Conservation (phyloP, 805 yeast genomes). For the Lachancea cidri region DNA sequence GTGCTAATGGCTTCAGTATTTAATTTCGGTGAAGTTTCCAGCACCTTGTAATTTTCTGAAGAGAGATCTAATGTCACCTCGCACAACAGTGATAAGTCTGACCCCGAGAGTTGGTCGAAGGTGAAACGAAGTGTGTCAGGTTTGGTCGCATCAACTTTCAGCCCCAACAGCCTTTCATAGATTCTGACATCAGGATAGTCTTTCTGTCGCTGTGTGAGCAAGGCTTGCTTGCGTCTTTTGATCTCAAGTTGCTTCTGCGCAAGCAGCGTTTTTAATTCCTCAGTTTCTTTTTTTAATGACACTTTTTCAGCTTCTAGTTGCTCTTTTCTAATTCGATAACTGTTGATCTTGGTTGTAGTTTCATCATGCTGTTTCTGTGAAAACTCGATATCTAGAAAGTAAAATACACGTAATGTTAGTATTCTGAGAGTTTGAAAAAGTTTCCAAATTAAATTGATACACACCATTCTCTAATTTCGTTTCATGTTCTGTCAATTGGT, state of each 20-base stretch:
- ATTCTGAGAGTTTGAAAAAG: neutral
- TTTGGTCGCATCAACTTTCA: slow-evolving; percentile 46
- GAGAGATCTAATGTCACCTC: slow-evolving; percentile 43
- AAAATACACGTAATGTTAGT: neutral
- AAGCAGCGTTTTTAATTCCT: slow-evolving; percentile 32
- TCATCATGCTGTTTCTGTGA: slow-evolving; percentile 25
- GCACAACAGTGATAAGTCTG: slow-evolving; percentile 39
- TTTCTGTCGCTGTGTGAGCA: slow-evolving; percentile 40
- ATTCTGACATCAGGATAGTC: slow-evolving; percentile 48
- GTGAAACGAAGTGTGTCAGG: slow-evolving; percentile 44
- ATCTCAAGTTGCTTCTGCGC: slow-evolving; percentile 32
- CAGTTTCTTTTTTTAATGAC: slow-evolving; percentile 29
- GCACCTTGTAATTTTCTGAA: slow-evolving; percentile 36
- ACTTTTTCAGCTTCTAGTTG: slow-evolving; percentile 31
- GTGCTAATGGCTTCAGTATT: slow-evolving; percentile 14
- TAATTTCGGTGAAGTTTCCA: slow-evolving; percentile 37
- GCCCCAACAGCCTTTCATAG: slow-evolving; percentile 51
- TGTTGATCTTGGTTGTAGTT: slow-evolving; percentile 35
- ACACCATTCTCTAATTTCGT: slow-evolving; percentile 6
- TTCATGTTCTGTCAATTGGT: slow-evolving; percentile 2
- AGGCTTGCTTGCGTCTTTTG: slow-evolving; percentile 30
- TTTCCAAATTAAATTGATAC: too few relatives aligned
- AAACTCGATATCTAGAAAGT: slow-evolving; percentile 17
- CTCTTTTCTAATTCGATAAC: slow-evolving; percentile 34
- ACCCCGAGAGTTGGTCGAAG: slow-evolving; percentile 41